Evolutionary conservation across 1,139 yeast species (phyloP), one percentile per base, ranked within the genome.

Genomic region (Candida sanyaensis): DNA sequence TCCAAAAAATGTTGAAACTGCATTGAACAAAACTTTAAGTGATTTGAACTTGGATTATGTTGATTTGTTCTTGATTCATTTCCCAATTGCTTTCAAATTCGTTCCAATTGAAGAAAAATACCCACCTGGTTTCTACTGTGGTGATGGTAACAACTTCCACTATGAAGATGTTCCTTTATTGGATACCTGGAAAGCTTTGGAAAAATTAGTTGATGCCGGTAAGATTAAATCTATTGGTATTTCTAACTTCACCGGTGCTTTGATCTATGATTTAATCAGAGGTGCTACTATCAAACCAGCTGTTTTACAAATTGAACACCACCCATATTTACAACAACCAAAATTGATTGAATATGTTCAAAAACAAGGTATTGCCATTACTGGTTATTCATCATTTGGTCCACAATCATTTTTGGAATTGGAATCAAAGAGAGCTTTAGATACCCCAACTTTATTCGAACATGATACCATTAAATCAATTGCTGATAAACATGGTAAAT

Each of bases 241-340:
- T 50, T 90, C 97, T 56, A 91, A 91, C 77, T 89, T 86, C 74
- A 75, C 77, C 51, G 95, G 64, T 55, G 86, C 83, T 21, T 72
- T 88, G 61, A 69, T 91, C 57, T 82, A 80, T 59, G 97, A 91
- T 62, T 75, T 90, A 60, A 71, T 88, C 53, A 81, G 90, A 64
- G 82, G 83, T 51, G 86, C 88, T 55, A 80, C 74, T 58, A 82
- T 89, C 63, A 80, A 75, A 59, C 97, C 97, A 44, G 88, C 87
- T 46, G 90, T 81, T 47, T 78, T 88, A 59, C 97, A 91, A 71
- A 87, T 91, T 63, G 97, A 91, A 74, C 93, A 88, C 70, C 97
- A 90, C 68, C 96, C 97, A 56, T 90, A 88, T 75, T 77, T 90
- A 66, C 88, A 87, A 57, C 97, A 90, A 71, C 80, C 80, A 51